phyloP scores from a whole-genome alignment of 2,329 filamentous ascomycete species.

The Cercospora sp. region DNA sequence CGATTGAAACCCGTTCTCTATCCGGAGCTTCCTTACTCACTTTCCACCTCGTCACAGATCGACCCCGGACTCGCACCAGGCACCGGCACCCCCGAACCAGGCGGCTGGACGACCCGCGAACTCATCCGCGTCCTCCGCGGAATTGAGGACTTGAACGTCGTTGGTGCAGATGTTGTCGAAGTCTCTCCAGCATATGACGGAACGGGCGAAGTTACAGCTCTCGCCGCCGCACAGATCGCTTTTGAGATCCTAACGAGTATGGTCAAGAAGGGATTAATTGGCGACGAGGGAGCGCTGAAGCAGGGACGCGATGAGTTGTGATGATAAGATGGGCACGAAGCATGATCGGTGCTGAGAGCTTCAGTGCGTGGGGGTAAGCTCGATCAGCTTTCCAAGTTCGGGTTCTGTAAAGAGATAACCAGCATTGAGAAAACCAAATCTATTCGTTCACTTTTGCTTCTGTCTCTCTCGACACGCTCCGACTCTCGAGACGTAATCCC shows the following conservation, averaged over 20 bases:
- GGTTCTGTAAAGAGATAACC: background rate
- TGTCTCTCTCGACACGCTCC: background rate
- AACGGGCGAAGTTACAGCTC: slow-evolving; percentile 73
- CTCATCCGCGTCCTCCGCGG: slow-evolving; percentile 80
- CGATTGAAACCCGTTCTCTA: background rate
- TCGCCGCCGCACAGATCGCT: slow-evolving; percentile 80
- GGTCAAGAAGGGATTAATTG: slow-evolving; percentile 57
- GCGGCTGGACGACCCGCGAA: slow-evolving; percentile 88
- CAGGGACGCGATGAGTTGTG: slow-evolving; percentile 20
- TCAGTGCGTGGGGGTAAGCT: background rate
- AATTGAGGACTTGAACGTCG: slow-evolving; percentile 75
- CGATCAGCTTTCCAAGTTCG: background rate
- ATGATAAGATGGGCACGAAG: background rate
- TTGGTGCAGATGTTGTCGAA: slow-evolving; percentile 89
- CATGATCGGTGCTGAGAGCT: background rate
- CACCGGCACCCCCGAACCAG: slow-evolving; percentile 80
- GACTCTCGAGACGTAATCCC: background rate
- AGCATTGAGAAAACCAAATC: background rate
- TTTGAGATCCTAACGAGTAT: slow-evolving; percentile 82
- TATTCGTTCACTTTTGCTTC: background rate
- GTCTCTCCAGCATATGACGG: slow-evolving; percentile 84
- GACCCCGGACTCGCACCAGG: slow-evolving; percentile 69
- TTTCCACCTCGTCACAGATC: slow-evolving; percentile 40
- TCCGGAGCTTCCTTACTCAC: background rate
- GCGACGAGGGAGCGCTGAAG: slow-evolving; percentile 32